These are phyloP conservation scores for Leccinum incarnatum DNA, from an alignment of 768 basidiomycete species.

Conservation along the genomic window DNA sequence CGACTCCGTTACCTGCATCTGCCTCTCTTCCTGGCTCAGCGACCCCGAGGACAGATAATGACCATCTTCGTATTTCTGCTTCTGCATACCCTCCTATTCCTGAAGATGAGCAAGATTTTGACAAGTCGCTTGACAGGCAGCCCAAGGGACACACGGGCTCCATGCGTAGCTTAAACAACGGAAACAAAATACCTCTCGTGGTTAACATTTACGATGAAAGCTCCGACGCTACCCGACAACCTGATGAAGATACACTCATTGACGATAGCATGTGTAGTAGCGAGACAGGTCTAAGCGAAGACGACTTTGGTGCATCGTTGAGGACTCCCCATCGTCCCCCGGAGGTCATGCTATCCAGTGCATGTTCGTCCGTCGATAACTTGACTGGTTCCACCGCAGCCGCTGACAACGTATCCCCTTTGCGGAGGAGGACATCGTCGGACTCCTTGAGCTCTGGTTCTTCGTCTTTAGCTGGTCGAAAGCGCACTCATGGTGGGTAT, in stretches of 20 bases:
- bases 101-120: slow-evolving; percentile 64
- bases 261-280: slow-evolving; percentile 29
- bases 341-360: slow-evolving; percentile 19
- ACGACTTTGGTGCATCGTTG: slow-evolving; percentile 65
- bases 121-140: slow-evolving; percentile 62
- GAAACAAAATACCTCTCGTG: slow-evolving; percentile 35
- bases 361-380: slow-evolving; percentile 26
- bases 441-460: slow-evolving; percentile 42
- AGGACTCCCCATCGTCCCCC: slow-evolving; percentile 52
- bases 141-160: slow-evolving; percentile 61
- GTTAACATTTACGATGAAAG: slow-evolving; percentile 29
- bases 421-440: slow-evolving; percentile 40
- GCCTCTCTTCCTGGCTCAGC: slow-evolving; percentile 30
- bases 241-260: slow-evolving; percentile 19
- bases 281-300: slow-evolving; percentile 36
- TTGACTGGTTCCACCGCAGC: slow-evolving; percentile 38
- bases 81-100: slow-evolving; percentile 31
- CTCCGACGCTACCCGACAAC: slow-evolving; percentile 6
- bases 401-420: slow-evolving; percentile 36
- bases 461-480: slow-evolving; percentile 40
- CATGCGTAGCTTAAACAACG: slow-evolving; percentile 62
- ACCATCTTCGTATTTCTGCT: slow-evolving; percentile 5
- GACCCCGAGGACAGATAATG: slow-evolving; percentile 1
- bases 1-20: slow-evolving; percentile 54
- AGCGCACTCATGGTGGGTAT: slow-evolving; percentile 31